phyloP scores from a whole-genome alignment of 225 moss, liverwort and hornwort genomes.

The Pseudoscleropodium purum region DNA sequence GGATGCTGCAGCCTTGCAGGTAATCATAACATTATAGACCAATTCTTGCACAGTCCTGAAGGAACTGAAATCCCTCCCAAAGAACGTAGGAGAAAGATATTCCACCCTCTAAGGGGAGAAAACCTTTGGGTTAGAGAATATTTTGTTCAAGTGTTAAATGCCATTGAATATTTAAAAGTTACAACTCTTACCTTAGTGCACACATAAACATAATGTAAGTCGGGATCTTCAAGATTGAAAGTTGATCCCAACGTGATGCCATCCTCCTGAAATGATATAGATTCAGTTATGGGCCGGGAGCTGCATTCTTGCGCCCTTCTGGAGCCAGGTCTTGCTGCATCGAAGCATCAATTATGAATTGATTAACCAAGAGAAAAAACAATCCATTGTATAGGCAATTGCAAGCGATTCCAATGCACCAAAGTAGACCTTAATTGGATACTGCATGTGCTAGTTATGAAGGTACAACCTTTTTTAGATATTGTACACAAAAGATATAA shows the following conservation, averaged over 20 bases:
- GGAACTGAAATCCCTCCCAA: background rate
- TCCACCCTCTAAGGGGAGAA: background rate
- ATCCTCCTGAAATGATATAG: slow-evolving; percentile 54
- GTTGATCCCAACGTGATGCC: slow-evolving; percentile 56
- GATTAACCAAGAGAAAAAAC: background rate
- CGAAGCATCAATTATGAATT: background rate
- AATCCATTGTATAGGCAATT: background rate
- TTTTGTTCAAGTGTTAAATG: background rate
- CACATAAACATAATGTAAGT: slow-evolving; percentile 81
- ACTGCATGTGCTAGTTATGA: background rate
- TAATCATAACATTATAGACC: background rate
- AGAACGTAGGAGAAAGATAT: background rate
- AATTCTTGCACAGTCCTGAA: background rate
- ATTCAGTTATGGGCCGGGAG: slow-evolving; percentile 51
- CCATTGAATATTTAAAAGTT: background rate
- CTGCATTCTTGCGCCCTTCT: slow-evolving; percentile 59
- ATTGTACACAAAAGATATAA: background rate
- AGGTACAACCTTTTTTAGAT: background rate
- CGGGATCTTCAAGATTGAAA: slow-evolving; percentile 78
- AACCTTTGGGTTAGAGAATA: background rate
- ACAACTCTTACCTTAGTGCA: slow-evolving; percentile 50
- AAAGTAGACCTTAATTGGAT: background rate
- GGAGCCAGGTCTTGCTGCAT: slow-evolving; percentile 73
- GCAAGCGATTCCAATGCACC: background rate
- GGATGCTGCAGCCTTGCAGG: background rate